These are phyloP conservation scores for Penicillium angulare DNA, from an alignment of 495 filamentous ascomycete genomes.

Conservation along the genomic window DNA sequence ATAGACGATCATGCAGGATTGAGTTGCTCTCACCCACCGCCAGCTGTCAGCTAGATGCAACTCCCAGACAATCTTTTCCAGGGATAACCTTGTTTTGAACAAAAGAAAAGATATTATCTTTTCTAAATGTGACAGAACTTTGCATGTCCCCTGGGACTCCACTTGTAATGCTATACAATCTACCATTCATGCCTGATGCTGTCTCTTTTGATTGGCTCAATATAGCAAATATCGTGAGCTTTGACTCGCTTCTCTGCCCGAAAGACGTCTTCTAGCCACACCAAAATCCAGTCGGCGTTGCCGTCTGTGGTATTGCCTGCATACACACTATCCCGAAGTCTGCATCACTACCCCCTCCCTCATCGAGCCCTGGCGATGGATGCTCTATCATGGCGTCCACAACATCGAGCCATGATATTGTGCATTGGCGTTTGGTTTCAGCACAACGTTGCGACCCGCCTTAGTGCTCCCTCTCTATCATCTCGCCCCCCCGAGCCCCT, in stretches of 20 bases:
- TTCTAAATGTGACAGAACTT: slow-evolving; percentile 19
- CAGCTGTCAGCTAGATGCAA: slow-evolving; percentile 43
- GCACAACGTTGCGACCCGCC: slow-evolving; percentile 28
- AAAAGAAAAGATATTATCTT: slow-evolving; percentile 19
- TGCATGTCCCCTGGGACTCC: slow-evolving; percentile 23
- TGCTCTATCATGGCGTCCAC: slow-evolving; percentile 14
- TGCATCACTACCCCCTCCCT: slow-evolving; percentile 11
- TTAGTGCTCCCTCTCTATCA: slow-evolving; percentile 7
- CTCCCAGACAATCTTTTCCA: slow-evolving; percentile 26
- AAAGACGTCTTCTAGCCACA: slow-evolving; percentile 10
- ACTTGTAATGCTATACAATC: slow-evolving; percentile 11
- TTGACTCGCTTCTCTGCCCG: slow-evolving; percentile 17
- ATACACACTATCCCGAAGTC: slow-evolving; percentile 16
- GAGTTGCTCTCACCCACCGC: slow-evolving; percentile 32
- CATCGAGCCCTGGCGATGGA: slow-evolving; percentile 6
- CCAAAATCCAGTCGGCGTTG: slow-evolving; percentile 14
- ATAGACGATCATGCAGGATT: slow-evolving; percentile 42
- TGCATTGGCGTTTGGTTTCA: slow-evolving; percentile 13
- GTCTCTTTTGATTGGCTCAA: slow-evolving; percentile 23
- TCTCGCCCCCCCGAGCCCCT: slow-evolving; percentile 11
- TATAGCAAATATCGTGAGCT: slow-evolving; percentile 16
- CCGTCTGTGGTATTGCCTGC: slow-evolving; percentile 26
- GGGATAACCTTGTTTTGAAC: slow-evolving; percentile 29
- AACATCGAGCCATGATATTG: slow-evolving; percentile 13
- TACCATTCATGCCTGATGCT: slow-evolving; percentile 7